Base-by-base conservation (phyloP, 2,329 filamentous ascomycete genomes). In the Helotiales sp. region DNA sequence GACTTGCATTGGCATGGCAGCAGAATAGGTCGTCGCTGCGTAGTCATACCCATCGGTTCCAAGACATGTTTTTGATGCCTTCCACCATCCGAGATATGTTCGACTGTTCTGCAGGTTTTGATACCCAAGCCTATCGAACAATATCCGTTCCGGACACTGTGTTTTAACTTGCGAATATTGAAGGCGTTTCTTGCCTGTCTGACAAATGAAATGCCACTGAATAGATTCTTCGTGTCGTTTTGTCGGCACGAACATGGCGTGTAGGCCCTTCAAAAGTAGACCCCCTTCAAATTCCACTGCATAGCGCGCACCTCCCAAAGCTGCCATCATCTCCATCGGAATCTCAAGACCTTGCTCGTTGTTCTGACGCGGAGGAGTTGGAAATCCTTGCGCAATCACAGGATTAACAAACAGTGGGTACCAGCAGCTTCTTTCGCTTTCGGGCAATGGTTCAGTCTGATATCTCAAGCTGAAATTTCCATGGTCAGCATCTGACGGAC, bases 301-400 rank as follows among this genome's bases (percentile, higher is more conserved):
- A 5, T 51, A 34, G 5, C 50, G 1, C 3, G 66, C 49, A 30
- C 51, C 27, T 17, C 46, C 60, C 19, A 70, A 54, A 10, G 44
- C 55, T 10, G 63, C 59, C 60, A 70, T 63, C 52, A 69, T 63
- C 19, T 65, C 53, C 3, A 69, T 51, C 2, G 67, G 58, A 17
- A 69, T 63, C 19, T 68, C 66, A 15, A 69, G 51, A 0, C 67
- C 66, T 1, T 24, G 47, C 40, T 49, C 49, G 13, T 42, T 34
- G 33, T 33, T 5, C 36, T 54, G 34, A 6, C 36, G 36, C 9
- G 53, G 36, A n/a, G 50, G 27, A 24, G 60, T 63, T n/a, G 63
- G 63, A 46, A 55, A 65, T 12, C 59, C 61, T 15, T 17, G 6
- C 4, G 59, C 56, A 31, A 63, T 25, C 4, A 62, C 46, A 6